Base-by-base conservation (phyloP, 768 basidiomycete genomes). In the Rhizopogon sp. region DNA sequence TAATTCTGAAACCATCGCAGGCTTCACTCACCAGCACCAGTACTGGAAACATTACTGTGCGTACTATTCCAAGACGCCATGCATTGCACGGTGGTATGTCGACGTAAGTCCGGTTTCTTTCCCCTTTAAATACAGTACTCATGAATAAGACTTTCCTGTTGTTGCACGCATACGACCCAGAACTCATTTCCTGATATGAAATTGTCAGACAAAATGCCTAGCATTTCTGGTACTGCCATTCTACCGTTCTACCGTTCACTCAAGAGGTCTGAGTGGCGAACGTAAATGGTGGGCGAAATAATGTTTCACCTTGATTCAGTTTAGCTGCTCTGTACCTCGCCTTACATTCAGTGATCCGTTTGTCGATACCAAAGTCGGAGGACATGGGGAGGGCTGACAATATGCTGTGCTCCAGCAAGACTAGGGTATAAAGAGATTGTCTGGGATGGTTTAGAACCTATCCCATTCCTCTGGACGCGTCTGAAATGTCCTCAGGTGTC, bases 401-500 rank as follows among this genome's bases (percentile, higher is more conserved):
- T 5, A 25, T 4, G 25, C 3, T 5, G 4, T 10, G 8, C 6
- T 8, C 16, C 9, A 29, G 1, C 16, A 43, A 14, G 7, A 22
- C 22, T 14, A 3, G 6, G 42, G 42, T 43, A 22, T 22, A 43
- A 3, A 44, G 14, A 45, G 3, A 45, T n/a, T n/a, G 3, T 31
- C 5, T 3, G 6, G 29, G 28, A 17, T 45, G 29, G n/a, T n/a
- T 31, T 31, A 9, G 9, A 33, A n/a, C 10, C 29, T 10, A 33
- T 33, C 10, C 1, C 9, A 9, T 33, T 33, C 28, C 28, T 5
- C 16, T 29, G 28, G 4, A 45, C 25, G n/a, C 29, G 5, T 29
- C 39, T 20, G n/a, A 54, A 44, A 68, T 67, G 64, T 46, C 59
- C 35, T 37, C 39, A 16, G 62, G 59, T 58, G 39, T 57, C 13